Evolutionary conservation across 2,329 filamentous ascomycete species (phyloP).

Genomic region (Mollisia scopiformis): DNA sequence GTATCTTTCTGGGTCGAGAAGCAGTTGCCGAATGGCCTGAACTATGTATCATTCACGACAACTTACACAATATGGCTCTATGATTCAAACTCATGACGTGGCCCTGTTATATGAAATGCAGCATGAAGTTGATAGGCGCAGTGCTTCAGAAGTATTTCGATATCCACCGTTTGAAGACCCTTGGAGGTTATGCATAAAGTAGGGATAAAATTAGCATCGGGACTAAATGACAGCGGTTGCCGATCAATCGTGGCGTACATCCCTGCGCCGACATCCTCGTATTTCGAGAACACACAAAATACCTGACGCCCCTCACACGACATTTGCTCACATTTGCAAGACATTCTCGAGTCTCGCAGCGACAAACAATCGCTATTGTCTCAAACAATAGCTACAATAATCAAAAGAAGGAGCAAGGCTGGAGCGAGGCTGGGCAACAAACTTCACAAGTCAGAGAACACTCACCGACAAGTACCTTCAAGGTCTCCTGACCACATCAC

Average conservation of each 20-base stretch:
- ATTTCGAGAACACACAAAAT: too few relatives aligned
- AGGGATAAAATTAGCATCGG: background rate
- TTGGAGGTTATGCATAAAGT: background rate
- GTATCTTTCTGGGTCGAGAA: too few relatives aligned
- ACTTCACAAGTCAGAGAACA: background rate
- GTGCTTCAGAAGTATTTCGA: background rate
- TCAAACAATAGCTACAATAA: conserved; percentile 2
- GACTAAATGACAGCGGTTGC: background rate
- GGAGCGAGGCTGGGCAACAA: background rate
- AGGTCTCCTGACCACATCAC: conserved; percentile 13
- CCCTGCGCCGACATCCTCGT: too few relatives aligned
- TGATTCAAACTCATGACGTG: background rate
- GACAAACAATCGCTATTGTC: background rate
- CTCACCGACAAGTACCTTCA: background rate
- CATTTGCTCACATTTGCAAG: background rate
- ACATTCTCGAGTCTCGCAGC: background rate
- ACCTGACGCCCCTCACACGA: background rate
- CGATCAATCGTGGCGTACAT: conserved; percentile 3
- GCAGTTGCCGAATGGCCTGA: too few relatives aligned
- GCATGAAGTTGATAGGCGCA: background rate
- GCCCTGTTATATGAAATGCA: background rate
- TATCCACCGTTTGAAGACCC: background rate
- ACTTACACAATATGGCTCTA: background rate
- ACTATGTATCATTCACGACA: background rate
- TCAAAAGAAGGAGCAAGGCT: background rate